These are phyloP conservation scores for Penicillium alfredii DNA, from an alignment of 495 filamentous ascomycete species.

Conservation along the genomic window DNA sequence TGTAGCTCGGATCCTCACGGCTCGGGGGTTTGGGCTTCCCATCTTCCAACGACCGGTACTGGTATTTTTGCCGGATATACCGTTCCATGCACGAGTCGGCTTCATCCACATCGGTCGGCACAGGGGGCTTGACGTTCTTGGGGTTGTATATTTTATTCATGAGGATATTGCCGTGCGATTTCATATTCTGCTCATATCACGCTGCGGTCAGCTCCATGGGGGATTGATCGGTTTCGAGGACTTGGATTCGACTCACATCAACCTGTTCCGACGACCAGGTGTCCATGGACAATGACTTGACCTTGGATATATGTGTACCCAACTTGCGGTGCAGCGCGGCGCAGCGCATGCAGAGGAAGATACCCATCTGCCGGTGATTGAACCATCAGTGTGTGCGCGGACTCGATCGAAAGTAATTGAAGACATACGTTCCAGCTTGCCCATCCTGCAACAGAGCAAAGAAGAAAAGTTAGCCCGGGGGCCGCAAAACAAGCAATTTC, in stretches of 20 bases:
- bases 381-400: constrained; percentile 17
- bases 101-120: constrained; percentile 86
- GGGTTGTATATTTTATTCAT: constrained; percentile 90
- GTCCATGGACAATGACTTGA: constrained; percentile 98
- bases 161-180: constrained; percentile 73
- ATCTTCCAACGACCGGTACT: constrained; percentile 54
- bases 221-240: neutral
- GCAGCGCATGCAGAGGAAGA: constrained; percentile 98
- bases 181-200: constrained; percentile 92
- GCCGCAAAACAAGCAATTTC: constrained; percentile 2
- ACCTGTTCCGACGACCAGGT: constrained; percentile 93
- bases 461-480: constrained; percentile 1
- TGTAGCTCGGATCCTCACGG: constrained; percentile 35
- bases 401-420: constrained; percentile 1
- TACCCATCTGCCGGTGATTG: constrained; percentile 62
- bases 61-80: constrained; percentile 91
- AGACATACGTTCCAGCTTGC: constrained; percentile 93
- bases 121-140: constrained; percentile 66
- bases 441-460: too few relatives aligned
- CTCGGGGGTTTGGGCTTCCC: constrained; percentile 44
- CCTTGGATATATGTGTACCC: constrained; percentile 95
- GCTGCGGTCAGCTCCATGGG: constrained; percentile 9
- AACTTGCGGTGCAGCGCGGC: constrained; percentile 92
- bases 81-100: constrained; percentile 88
- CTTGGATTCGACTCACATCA: constrained; percentile 56